Evolutionary conservation across 208 protist genomes (phyloP).

Genomic region (Trypanosoma caninum): DNA sequence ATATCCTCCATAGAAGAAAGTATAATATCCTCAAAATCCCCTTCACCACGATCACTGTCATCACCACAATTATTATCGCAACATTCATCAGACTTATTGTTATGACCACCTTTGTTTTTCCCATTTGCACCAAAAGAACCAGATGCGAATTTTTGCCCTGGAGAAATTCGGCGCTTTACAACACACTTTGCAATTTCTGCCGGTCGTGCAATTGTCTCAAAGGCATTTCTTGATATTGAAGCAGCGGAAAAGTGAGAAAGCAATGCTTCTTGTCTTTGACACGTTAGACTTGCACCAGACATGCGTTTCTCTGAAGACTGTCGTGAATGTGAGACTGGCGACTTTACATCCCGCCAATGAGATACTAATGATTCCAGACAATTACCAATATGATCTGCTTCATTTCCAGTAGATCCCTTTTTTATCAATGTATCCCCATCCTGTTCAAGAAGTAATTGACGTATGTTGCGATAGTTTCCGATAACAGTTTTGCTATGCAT

Average conservation of each 20-base stretch:
- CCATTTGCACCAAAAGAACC: too few species aligned
- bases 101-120: too few species aligned
- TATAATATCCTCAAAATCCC: conserved; percentile 35
- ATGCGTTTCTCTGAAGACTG: too few species aligned
- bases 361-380: too few species aligned
- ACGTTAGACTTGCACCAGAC: background rate
- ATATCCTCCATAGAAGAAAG: conserved; percentile 35
- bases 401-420: too few species aligned
- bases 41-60: conserved; percentile 7
- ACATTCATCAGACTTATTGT: too few species aligned
- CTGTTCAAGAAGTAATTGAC: conserved; percentile 25
- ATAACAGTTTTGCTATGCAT: conserved; percentile 64
- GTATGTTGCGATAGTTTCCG: conserved; percentile 76
- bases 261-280: conserved; percentile 2
- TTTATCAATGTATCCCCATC: too few species aligned
- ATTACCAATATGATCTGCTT: too few species aligned
- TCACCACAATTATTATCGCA: too few species aligned
- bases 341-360: too few species aligned
- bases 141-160: too few species aligned
- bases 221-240: conserved; percentile 29
- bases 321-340: too few species aligned
- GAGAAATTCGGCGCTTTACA: conserved; percentile 2
- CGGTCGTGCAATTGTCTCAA: conserved; percentile 35
- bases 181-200: conserved; percentile 26
- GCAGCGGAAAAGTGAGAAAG: conserved; percentile 25